phyloP scores from a whole-genome alignment of 2,329 filamentous ascomycete genomes.

The Alternaria postmessia region DNA sequence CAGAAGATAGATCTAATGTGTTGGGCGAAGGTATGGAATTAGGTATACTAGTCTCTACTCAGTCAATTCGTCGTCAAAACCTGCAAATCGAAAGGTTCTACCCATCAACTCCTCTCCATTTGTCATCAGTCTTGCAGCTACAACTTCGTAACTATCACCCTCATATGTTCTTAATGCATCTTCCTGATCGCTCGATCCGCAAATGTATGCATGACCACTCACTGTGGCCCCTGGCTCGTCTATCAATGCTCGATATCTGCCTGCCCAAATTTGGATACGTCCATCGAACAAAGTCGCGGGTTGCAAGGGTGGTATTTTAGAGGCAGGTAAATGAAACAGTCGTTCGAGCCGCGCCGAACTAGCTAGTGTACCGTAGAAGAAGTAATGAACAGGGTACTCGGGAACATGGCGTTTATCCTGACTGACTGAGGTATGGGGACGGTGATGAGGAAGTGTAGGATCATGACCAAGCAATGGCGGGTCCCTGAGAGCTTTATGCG shows the following conservation, averaged over 20 bases:
- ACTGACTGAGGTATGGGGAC: not conserved
- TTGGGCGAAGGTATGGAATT: not conserved
- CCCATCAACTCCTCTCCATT: not conserved
- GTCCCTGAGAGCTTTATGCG: not conserved
- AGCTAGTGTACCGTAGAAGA: not conserved
- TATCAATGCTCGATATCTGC: not conserved
- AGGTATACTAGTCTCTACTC: not conserved
- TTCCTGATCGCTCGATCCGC: not conserved
- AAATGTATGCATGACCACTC: not conserved
- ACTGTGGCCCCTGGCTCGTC: not conserved
- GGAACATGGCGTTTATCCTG: fast-evolving
- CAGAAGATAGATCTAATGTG: not conserved
- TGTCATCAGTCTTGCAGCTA: not conserved
- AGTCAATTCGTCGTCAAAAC: not conserved
- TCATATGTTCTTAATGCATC: not conserved
- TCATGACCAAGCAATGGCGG: not conserved
- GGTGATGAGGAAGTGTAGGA: not conserved
- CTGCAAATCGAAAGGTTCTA: constrained; percentile 1
- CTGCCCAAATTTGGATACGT: not conserved
- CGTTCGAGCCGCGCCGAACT: not conserved
- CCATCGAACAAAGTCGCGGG: not conserved
- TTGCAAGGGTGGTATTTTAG: not conserved
- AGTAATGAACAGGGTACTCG: not conserved
- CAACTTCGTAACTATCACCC: not conserved
- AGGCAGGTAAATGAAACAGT: not conserved